These are phyloP conservation scores for Hygrophorus russula DNA, from an alignment of 768 basidiomycete genomes.

Conservation along the genomic window DNA sequence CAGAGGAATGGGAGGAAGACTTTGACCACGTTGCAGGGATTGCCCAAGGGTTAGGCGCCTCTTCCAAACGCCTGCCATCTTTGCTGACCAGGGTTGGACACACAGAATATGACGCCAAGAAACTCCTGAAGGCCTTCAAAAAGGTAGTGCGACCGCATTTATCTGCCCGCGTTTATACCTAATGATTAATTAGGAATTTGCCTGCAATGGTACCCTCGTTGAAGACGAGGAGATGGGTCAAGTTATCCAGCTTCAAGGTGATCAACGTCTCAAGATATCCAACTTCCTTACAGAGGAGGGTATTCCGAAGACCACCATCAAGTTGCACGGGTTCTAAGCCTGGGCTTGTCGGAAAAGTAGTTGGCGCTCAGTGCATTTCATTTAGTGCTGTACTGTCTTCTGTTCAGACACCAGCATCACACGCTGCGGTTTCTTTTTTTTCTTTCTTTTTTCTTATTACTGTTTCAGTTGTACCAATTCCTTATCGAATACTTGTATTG, in stretches of 20 bases:
- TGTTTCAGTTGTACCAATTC: conserved; percentile 7
- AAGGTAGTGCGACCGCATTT: conserved; percentile 45
- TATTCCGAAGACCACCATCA: conserved; percentile 66
- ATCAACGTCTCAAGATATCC: conserved; percentile 87
- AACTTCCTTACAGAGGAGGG: conserved; percentile 81
- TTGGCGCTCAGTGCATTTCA: conserved; percentile 2
- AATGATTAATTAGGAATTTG: conserved; percentile 62
- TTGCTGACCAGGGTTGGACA: conserved; percentile 3
- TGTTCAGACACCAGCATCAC: conserved; percentile 1
- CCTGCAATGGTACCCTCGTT: conserved; percentile 95
- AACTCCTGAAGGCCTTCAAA: conserved; percentile 97
- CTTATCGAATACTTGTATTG: conserved; percentile 4
- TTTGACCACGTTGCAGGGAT: conserved; percentile 91
- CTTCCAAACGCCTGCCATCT: neutral
- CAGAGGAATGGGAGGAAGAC: conserved; percentile 99
- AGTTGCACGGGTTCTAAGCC: conserved; percentile 77
- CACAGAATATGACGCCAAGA: conserved; percentile 92
- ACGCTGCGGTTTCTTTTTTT: conserved; percentile 5
- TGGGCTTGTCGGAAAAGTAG: conserved; percentile 2
- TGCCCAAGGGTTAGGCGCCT: conserved; percentile 70
- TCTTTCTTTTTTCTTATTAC: conserved; percentile 8
- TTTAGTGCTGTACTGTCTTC: conserved; percentile 2
- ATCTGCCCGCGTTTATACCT: conserved; percentile 4
- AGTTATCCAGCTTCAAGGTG: conserved; percentile 98
- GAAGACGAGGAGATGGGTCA: conserved; percentile 93